Conservation (phyloP, 257 asterid genomes). For the Coffea canephora region DNA sequence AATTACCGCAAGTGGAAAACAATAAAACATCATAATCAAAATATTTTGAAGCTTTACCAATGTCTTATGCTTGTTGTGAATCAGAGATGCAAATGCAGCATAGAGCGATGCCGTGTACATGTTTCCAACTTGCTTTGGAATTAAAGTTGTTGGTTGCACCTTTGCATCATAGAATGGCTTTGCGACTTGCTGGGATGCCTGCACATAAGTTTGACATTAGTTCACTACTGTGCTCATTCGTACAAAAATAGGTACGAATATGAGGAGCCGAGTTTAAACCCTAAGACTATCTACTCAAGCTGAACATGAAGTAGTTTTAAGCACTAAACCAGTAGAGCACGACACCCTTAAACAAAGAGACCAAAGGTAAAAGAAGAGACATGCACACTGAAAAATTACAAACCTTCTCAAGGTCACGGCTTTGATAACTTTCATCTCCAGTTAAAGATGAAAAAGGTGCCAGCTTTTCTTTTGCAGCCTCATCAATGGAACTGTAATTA, state of each 20-base stretch:
- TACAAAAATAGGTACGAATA: not conserved
- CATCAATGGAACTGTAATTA: conserved; percentile 69
- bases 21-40: not conserved
- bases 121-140: conserved; percentile 97
- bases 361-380: not conserved
- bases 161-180: conserved; percentile 72
- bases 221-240: conserved; percentile 4
- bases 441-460: conserved; percentile 67
- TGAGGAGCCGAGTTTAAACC: not conserved
- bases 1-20: not conserved
- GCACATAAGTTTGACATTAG: conserved; percentile 25
- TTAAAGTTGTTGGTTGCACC: conserved; percentile 85
- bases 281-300: too few relatives aligned
- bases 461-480: conserved; percentile 72
- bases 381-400: not conserved
- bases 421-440: conserved; percentile 79
- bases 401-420: conserved; percentile 99
- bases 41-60: conserved; percentile 53
- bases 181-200: conserved; percentile 94
- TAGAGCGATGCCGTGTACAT: conserved; percentile 98
- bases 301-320: not conserved
- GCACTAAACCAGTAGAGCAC: not conserved
- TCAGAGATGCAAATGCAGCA: conserved; percentile 93
- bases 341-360: not conserved
- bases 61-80: conserved; percentile 67